phyloP scores from a whole-genome alignment of 345 rosid genomes.

The Psidium friedrichsthalianum region DNA sequence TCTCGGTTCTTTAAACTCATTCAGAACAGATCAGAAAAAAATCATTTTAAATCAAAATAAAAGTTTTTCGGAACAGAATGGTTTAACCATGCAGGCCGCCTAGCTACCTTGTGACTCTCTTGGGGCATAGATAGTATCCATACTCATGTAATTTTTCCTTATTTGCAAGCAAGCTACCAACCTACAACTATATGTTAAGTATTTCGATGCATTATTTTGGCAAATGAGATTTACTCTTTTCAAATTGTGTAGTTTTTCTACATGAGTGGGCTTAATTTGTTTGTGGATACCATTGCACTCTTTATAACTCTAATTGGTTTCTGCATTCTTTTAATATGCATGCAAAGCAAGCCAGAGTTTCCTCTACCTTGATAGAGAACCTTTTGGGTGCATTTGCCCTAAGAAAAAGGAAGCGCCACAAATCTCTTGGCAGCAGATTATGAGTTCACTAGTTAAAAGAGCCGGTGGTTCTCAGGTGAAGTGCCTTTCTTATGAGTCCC shows the following conservation, averaged over 20 bases:
- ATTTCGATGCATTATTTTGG: not conserved
- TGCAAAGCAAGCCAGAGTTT: constrained; percentile 76
- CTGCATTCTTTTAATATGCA: not conserved
- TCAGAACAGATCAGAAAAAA: too few species aligned
- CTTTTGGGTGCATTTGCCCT: constrained; percentile 76
- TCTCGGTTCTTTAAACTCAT: too few species aligned
- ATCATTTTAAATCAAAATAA: too few species aligned
- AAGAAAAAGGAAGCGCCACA: constrained; percentile 80
- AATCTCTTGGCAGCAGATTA: constrained; percentile 76
- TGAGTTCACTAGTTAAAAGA: constrained; percentile 59
- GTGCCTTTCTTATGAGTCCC: not conserved
- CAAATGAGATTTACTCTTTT: not conserved
- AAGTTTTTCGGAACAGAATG: too few species aligned
- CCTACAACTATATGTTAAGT: not conserved
- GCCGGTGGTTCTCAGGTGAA: constrained; percentile 76
- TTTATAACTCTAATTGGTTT: not conserved
- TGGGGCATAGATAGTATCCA: not conserved
- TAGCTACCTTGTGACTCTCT: not conserved
- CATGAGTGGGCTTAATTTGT: not conserved
- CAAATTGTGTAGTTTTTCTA: not conserved
- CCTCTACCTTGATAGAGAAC: constrained; percentile 78
- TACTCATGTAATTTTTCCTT: not conserved
- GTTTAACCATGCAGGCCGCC: too few species aligned
- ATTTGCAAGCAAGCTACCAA: not conserved
- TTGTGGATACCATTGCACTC: not conserved